Evolutionary conservation across 805 yeast genomes (phyloP), one percentile per base, ranked within the genome.

Genomic region (Dipodascus albidus): DNA sequence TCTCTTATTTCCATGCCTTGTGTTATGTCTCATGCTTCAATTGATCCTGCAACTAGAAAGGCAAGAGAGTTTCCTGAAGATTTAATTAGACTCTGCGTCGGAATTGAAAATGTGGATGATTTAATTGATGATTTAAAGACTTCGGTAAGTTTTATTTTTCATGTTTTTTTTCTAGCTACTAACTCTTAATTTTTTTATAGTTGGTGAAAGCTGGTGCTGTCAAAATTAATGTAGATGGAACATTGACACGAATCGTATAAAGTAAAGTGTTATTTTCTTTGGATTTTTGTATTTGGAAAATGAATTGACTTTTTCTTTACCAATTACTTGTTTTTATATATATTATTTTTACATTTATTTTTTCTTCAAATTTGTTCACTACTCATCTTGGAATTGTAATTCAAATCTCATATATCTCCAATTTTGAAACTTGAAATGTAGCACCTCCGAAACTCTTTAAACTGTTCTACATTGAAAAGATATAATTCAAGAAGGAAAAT

Each of bases 1-100:
- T 86, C 96, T 17, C 75, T 90, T 64, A 87, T 90, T 54, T 87
- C 96, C 42, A 79, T 90, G 82, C 98, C 98, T 15, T 87, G 97
- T 68, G 79, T 80, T 68, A 90, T 90, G 97, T 87, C 96, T 3
- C 98, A 90, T 65, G 97, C 97, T n/a, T 84, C 96, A 2, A 90
- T 90, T 57, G 96, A 89, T 61, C 84, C 89, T 23, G 80, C 86
- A 64, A 82, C 87, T 2, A 81, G 97, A 68, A 82, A 82, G 50
- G 95, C 85, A 67, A 81, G 98, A 67, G 88, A 82, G 48, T 82
- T 90, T 70, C 96, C 96, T 1, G 97, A 90, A 68, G 97, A 91
- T 66, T 74, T 90, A 64, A 81, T 90, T 60, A 77, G 98, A 63
- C 75, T 90, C 53, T 90, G 96, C 66, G 83, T 90, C 51, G 98